Base-by-base conservation (phyloP, 2,329 filamentous ascomycete genomes). In the Rhexocercosporidium sp. region DNA sequence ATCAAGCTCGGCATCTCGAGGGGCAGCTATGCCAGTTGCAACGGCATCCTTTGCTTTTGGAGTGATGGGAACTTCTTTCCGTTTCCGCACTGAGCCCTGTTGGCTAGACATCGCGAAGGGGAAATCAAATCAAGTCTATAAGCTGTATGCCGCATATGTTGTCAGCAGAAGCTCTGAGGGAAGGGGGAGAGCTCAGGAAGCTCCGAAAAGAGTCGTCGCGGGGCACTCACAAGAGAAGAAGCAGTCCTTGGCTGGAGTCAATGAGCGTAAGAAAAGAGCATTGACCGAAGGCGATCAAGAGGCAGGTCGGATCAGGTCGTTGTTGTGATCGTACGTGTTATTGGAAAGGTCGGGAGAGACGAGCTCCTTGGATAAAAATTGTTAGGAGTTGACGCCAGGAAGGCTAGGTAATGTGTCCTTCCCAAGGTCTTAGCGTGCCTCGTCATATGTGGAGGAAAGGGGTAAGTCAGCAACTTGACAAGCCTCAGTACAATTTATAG, bases 41-140 rank as follows among this genome's bases (percentile, higher is more conserved):
- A 64, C 63, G 22, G 73, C 81, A 74, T 79, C 80, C 77, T 85
- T 86, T 75, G 86, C 86, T 72, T 84, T 85, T 46, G 77, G 74
- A 41, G 75, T 78, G 69, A 81, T 78, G 68, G 82, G 78, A 68
- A 83, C 82, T 75, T 85, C 87, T 63, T 75, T 77, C 41, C 76
- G 70, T 66, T 78, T 77, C 46, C 75, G 73, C 59, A 75, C 72
- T 18, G 76, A 76, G 27, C 75, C 74, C 56, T 69, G 70, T 65
- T 75, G 75, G 51, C 73, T 70, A 53, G 75, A 75, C 76, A 78
- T 78, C n/a, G 59, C 66, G 64, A 59, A 65, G 46, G 29, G 44
- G 59, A 31, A 59, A 68, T 66, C 34, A 18, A 63, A 64, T 68
- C 37, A 64, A 71, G 34, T 54, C 37, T 66, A 68, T 60, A 62